Conservation (phyloP, 202 grass and related monocot genomes). For the Musa balbisiana region DNA sequence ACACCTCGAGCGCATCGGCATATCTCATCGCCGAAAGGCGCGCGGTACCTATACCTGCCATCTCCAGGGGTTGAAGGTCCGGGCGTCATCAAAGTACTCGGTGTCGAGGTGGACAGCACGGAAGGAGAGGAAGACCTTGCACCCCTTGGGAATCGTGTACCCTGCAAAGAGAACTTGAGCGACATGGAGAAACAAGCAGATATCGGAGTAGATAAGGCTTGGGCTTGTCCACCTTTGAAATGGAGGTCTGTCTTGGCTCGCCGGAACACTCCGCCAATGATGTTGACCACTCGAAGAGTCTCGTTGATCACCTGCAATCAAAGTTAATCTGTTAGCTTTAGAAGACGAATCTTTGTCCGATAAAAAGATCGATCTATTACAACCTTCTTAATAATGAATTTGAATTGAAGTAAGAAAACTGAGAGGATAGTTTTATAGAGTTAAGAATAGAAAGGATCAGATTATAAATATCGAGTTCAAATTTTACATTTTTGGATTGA, state of each 20-base stretch:
- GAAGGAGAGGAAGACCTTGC: slow-evolving; percentile 91
- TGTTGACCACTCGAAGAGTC: slow-evolving; percentile 82
- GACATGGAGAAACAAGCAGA: background rate
- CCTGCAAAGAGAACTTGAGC: slow-evolving; percentile 29
- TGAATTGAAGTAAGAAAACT: no score
- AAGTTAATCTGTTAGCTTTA: no score
- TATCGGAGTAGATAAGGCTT: background rate
- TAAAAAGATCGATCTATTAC: no score
- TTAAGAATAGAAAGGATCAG: no score
- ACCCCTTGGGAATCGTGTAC: slow-evolving; percentile 85
- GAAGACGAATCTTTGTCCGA: background rate
- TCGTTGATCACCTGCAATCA: slow-evolving; percentile 79
- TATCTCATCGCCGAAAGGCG: no score
- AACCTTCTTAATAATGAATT: no score
- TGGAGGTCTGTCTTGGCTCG: slow-evolving; percentile 76
- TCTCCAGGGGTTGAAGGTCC: slow-evolving; percentile 88
- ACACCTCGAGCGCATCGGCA: no score
- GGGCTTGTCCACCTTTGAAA: slow-evolving; percentile 52
- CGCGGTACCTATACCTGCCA: slow-evolving; percentile 40
- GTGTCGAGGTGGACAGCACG: slow-evolving; percentile 77
- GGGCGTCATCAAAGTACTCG: slow-evolving; percentile 67
- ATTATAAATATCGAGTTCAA: no score
- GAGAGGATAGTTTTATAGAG: no score
- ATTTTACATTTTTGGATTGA: no score
- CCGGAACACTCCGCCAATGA: slow-evolving; percentile 85